Evolutionary conservation across 2,329 filamentous ascomycete species (phyloP).

Genomic region (Cordyceps militaris): DNA sequence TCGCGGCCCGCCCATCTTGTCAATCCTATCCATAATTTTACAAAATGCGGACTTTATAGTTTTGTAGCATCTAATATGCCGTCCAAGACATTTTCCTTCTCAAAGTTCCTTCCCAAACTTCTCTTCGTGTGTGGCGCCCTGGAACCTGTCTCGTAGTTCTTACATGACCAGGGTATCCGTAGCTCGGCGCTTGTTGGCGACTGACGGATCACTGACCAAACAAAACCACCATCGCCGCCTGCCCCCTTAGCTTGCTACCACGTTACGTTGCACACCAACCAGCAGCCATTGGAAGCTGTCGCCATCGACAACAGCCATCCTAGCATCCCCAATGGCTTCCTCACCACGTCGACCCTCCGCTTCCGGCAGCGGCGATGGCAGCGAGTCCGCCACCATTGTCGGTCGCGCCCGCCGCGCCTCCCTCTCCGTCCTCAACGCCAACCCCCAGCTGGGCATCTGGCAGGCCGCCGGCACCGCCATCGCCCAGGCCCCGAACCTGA

Average conservation of each 20-base stretch:
- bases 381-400: constrained; percentile 17
- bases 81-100: neutral
- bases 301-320: too few species aligned
- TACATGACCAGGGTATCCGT: too few species aligned
- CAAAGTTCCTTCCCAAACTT: neutral
- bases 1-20: too few species aligned
- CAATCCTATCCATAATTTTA: neutral
- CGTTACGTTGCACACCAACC: too few species aligned
- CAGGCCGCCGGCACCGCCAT: constrained; percentile 25
- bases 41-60: neutral
- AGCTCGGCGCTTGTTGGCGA: too few species aligned
- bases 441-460: constrained; percentile 25
- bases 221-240: neutral
- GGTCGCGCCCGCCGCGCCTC: constrained; percentile 22
- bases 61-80: too few species aligned
- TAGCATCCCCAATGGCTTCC: neutral
- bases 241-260: too few species aligned
- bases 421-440: constrained; percentile 21
- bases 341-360: neutral
- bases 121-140: too few species aligned
- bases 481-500: constrained; percentile 24
- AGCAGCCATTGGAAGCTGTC: too few species aligned
- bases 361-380: constrained; percentile 5
- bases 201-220: too few species aligned
- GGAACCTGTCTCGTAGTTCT: too few species aligned